phyloP scores from a whole-genome alignment of 2,329 filamentous ascomycete species.

The Curvularia sp. region DNA sequence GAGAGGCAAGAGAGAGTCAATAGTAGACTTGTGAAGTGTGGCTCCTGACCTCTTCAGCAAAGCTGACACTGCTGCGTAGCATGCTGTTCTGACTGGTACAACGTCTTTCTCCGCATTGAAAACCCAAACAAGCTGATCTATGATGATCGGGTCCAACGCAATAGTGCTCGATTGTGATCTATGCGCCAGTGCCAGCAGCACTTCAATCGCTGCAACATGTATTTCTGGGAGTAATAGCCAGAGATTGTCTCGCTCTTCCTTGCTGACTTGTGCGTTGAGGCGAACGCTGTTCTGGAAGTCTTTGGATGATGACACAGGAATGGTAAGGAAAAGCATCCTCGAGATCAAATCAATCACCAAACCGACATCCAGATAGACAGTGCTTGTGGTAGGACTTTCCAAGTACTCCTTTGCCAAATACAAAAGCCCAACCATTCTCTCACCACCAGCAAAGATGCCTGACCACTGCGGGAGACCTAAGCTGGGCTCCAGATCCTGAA shows the following conservation, averaged over 20 bases:
- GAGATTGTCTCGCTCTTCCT: conserved; percentile 82
- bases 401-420: conserved; percentile 70
- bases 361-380: conserved; percentile 72
- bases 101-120: conserved; percentile 64
- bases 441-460: conserved; percentile 75
- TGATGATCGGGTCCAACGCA: conserved; percentile 66
- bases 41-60: conserved; percentile 69
- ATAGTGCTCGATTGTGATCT: conserved; percentile 66
- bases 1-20: conserved; percentile 67
- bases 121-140: conserved; percentile 76
- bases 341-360: conserved; percentile 71
- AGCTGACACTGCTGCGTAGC: conserved; percentile 66
- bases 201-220: conserved; percentile 71
- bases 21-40: conserved; percentile 69
- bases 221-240: conserved; percentile 76
- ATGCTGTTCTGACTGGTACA: conserved; percentile 63
- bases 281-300: conserved; percentile 54
- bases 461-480: conserved; percentile 71
- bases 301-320: conserved; percentile 57
- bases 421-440: conserved; percentile 72
- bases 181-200: conserved; percentile 65
- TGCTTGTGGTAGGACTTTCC: conserved; percentile 66
- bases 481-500: conserved; percentile 49
- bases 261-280: conserved; percentile 73
- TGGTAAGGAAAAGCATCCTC: conserved; percentile 71